Evolutionary conservation across 225 moss, liverwort and hornwort genomes (phyloP).

Genomic region (Bryoerythrophyllum caledonicum): DNA sequence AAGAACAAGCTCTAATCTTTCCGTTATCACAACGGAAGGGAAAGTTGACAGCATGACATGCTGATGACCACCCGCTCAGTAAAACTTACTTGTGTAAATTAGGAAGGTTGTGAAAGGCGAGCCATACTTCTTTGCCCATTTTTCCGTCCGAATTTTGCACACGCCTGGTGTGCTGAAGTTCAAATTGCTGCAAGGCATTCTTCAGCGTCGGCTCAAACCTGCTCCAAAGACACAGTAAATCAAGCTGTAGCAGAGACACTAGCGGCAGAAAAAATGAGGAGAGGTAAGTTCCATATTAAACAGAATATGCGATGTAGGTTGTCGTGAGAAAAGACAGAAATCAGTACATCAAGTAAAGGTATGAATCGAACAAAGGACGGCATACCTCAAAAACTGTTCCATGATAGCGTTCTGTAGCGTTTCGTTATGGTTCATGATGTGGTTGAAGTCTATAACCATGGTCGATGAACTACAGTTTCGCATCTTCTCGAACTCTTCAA

Average conservation of each 20-base stretch:
- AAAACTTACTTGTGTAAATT: conserved; percentile 81
- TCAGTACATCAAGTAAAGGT: background rate
- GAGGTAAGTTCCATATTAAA: background rate
- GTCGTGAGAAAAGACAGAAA: background rate
- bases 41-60: background rate
- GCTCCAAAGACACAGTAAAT: conserved; percentile 27
- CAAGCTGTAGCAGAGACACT: background rate
- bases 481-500: conserved; percentile 65
- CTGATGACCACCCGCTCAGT: background rate
- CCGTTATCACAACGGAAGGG: background rate
- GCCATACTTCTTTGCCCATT: conserved; percentile 67
- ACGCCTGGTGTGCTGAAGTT: conserved; percentile 52
- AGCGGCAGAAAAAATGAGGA: background rate
- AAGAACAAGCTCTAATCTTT: background rate
- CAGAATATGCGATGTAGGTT: background rate
- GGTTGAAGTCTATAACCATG: conserved; percentile 78
- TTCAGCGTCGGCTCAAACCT: conserved; percentile 79
- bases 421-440: conserved; percentile 63
- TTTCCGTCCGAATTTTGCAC: conserved; percentile 44
- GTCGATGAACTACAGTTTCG: conserved; percentile 56
- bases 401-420: conserved; percentile 65
- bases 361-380: background rate
- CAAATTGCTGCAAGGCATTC: conserved; percentile 65
- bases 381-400: conserved; percentile 83
- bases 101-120: conserved; percentile 89